Conservation (phyloP, 768 basidiomycete species). For the Hemileccinum rubropunctum region DNA sequence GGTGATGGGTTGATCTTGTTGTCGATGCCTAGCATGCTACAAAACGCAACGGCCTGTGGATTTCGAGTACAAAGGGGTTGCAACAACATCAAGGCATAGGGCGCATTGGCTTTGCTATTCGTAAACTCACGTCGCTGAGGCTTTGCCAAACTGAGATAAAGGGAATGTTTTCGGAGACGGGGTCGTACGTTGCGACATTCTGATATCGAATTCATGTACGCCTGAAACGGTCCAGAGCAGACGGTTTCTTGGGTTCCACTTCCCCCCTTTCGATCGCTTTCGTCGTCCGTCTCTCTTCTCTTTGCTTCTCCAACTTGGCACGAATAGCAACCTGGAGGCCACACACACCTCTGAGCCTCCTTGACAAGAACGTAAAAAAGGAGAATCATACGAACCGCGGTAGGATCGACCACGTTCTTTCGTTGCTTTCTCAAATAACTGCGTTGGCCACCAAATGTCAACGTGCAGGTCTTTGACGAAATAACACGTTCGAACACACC, state of each 20-base stretch:
- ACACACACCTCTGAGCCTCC: background rate
- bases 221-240: slow-evolving; percentile 32
- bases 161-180: too few relatives aligned
- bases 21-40: slow-evolving; percentile 72
- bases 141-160: slow-evolving; percentile 22
- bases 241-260: too few relatives aligned
- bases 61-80: slow-evolving; percentile 81
- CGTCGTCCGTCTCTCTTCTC: slow-evolving; percentile 40
- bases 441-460: background rate
- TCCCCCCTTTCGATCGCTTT: slow-evolving; percentile 32
- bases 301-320: slow-evolving; percentile 61
- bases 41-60: slow-evolving; percentile 87
- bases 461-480: too few relatives aligned
- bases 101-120: background rate
- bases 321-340: slow-evolving; percentile 53
- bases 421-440: slow-evolving; percentile 84
- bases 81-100: slow-evolving; percentile 2
- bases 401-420: slow-evolving; percentile 92
- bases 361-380: background rate
- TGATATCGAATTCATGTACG: slow-evolving; percentile 16
- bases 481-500: slow-evolving; percentile 36
- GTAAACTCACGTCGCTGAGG: slow-evolving; percentile 37
- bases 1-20: slow-evolving; percentile 57
- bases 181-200: too few relatives aligned
- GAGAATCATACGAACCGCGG: slow-evolving; percentile 44